Conservation (phyloP, 257 asterid genomes). For the Capsicum chinense region DNA sequence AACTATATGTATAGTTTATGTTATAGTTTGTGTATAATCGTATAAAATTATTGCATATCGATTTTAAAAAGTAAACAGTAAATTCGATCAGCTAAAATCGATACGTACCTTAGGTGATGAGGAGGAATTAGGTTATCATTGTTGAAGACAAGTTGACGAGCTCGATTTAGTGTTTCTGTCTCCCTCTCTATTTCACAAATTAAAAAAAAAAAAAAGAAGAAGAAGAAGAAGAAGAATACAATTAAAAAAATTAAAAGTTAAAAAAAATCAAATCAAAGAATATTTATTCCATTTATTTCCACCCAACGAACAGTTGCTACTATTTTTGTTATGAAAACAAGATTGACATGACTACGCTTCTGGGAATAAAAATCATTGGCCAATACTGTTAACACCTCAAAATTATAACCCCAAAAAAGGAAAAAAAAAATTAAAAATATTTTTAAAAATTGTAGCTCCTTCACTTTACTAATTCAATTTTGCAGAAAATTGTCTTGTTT, state of each 20-base stretch:
- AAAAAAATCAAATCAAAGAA: conserved; percentile 35
- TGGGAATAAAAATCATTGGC: conserved; percentile 34
- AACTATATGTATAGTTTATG: not conserved
- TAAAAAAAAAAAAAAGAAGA: not conserved
- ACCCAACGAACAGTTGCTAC: conserved; percentile 14
- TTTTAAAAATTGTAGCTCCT: not conserved
- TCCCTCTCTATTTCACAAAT: conserved; percentile 68
- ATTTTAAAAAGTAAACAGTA: not conserved
- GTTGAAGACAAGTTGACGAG: conserved; percentile 86
- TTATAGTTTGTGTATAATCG: not conserved
- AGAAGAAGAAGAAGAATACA: not conserved
- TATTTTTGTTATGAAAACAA: conserved; percentile 39
- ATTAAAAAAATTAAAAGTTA: not conserved
- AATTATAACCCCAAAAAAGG: not conserved
- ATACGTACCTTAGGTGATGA: conserved; percentile 59
- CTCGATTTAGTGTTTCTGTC: conserved; percentile 91
- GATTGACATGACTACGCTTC: conserved; percentile 46
- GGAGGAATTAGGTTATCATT: conserved; percentile 67
- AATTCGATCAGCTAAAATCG: not conserved
- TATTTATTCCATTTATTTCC: conserved; percentile 21
- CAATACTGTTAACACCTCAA: conserved; percentile 18
- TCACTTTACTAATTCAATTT: not conserved
- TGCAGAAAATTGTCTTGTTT: not conserved
- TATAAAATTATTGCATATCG: not conserved
- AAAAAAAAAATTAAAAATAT: not conserved